Evolutionary conservation across 2,329 filamentous ascomycete species (phyloP), one percentile per base, ranked within the genome.

Genomic region (Pseudofabraea citricarpa): DNA sequence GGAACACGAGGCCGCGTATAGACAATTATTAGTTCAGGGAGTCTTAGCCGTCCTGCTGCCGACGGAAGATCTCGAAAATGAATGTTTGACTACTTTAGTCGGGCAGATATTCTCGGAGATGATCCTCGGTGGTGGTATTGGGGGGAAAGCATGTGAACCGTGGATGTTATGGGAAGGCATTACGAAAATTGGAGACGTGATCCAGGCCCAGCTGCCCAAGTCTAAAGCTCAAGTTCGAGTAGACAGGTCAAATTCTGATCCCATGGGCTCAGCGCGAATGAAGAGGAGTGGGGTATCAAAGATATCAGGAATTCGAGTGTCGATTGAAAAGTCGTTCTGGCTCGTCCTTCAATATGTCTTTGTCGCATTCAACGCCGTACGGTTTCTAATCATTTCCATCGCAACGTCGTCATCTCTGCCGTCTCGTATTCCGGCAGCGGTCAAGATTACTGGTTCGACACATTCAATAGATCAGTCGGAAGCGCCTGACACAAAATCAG

Each of bases 41-140:
- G 74, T 90, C 27, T 71, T 98, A 49, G 84, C 88, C 19, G 74
- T 95, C 41, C 75, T 98, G 13, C 74, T 98, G 16, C 93, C 93
- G 8, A 93, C 90, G 13, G 91, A 97, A 58, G 91, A 97, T 62
- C 72, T 97, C 29, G 82, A 91, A 58, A 97, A 95, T 62, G 80
- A 80, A 42, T 95, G 88, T 62, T 72, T 97, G 56, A 85, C 87
- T 44, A 77, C 87, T 26, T 72, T 98, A 49, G 85, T 96, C 49
- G 81, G 83, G 43, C 89, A 96, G 65, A 86, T 97, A 52, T 74
- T 97, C 49, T 87, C 90, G 6, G 90, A 96, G 65, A 81, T 95
- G 62, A 87, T 97, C 49, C 73, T 98, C 51, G 88, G 88, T 49
- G 90, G 88, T 55, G 77, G 85, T 45, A 73, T 96, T 56, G 81